Base-by-base conservation (phyloP, 176 grass and related monocot genomes). In the Triticum dicoccoides region DNA sequence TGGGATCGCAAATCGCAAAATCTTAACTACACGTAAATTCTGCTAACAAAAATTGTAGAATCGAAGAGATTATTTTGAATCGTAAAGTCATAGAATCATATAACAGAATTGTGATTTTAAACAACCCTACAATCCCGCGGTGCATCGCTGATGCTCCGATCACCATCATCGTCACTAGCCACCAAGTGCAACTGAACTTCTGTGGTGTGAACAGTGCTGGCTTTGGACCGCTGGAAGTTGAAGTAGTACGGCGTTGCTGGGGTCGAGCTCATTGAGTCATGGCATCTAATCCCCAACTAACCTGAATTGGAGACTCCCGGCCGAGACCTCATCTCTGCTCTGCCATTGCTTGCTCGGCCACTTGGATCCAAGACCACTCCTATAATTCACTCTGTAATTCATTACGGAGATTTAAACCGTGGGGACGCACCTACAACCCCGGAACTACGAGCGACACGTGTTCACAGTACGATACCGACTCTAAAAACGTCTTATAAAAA, bases 261-360 rank as follows among this genome's bases (percentile, higher is more conserved):
- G 44, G 49, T 69, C 77, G 21, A 71, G 70, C 49, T 70, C 88
- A 70, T 56, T 63, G 88, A 80, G 73, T 77, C 65, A 82, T 66
- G 69, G 23, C 37, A 33, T 82, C 82, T 34, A 85, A 91, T 71
- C 54, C 61, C 82, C 87, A 89, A 80, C 92, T 68, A 92, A 87
- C 85, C 37, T 2, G 47, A 34, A 79, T 61, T 67, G 63, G 66
- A 90, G 34, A 87, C 77, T 17, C 65, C 52, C 15, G 54, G 78
- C 52, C 17, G 54, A 20, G 17, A 14, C 67, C 18, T 68, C 30
- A 63, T 17, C 35, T 81, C 54, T 20, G 52, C 52, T 27, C 69
- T 42, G 21, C 74, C 34, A 45, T 13, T 74, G 44, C 58, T 67
- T 24, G n/a, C 73, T 23, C 82, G 77, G 68, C 68, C 20, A 86